These are phyloP conservation scores for Ceratocystis ficicola DNA, from an alignment of 2,329 filamentous ascomycete genomes.

Conservation along the genomic window DNA sequence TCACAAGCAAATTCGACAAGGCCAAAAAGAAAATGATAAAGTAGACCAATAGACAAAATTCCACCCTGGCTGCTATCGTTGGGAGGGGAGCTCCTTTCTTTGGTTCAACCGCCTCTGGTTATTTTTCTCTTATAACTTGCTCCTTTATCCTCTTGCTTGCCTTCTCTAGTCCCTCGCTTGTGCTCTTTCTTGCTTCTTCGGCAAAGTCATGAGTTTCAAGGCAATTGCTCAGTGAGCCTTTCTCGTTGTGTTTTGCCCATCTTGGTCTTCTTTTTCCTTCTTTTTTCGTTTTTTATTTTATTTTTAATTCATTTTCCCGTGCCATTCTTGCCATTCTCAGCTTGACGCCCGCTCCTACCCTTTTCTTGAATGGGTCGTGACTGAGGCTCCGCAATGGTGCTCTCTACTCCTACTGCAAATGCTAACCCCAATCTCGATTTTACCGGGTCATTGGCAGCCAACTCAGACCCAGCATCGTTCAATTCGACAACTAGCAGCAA, in stretches of 20 bases:
- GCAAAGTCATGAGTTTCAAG: slow-evolving; percentile 6
- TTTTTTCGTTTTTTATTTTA: not conserved
- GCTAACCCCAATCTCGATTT: slow-evolving; percentile 18
- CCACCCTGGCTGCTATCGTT: slow-evolving; percentile 4
- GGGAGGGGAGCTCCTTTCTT: slow-evolving; percentile 2
- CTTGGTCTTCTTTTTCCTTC: not conserved
- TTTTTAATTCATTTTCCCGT: not conserved
- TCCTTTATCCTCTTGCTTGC: not conserved
- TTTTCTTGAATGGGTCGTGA: slow-evolving; percentile 6
- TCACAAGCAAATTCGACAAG: slow-evolving; percentile 9
- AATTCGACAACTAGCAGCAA: not conserved
- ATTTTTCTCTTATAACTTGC: not conserved
- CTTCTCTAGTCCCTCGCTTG: slow-evolving; percentile 2
- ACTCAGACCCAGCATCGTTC: slow-evolving; percentile 10
- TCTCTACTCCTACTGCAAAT: slow-evolving; percentile 9
- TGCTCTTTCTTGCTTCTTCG: slow-evolving; percentile 1
- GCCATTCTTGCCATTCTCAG: slow-evolving; percentile 1
- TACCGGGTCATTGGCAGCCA: slow-evolving; percentile 10
- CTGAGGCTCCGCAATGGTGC: slow-evolving; percentile 20
- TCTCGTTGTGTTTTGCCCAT: not conserved
- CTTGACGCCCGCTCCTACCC: not conserved
- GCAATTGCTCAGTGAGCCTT: slow-evolving; percentile 4
- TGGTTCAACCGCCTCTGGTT: not conserved
- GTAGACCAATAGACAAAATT: not conserved
- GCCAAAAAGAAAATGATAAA: not conserved